Evolutionary conservation across 495 filamentous ascomycete genomes (phyloP), one percentile per base, ranked within the genome.

Genomic region (Neurospora sp.): DNA sequence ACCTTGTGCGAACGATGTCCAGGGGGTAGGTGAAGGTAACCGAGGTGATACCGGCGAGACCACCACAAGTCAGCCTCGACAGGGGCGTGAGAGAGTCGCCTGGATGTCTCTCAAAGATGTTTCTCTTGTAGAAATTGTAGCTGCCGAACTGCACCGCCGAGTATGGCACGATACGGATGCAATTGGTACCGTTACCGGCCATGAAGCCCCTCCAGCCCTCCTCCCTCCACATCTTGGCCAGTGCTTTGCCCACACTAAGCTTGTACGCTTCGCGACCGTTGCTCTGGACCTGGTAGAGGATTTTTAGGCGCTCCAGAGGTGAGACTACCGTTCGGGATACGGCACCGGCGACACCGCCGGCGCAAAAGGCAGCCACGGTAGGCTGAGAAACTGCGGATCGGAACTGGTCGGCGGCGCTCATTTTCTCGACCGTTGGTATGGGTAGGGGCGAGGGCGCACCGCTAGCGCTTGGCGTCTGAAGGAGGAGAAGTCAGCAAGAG

Each of bases 81-180:
- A 90, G 77, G 0, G 94, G 89, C 21, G 86, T 87, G 72, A 96
- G 84, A 69, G 90, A 88, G 43, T 87, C 89, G 59, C 90, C 90
- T 0, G 92, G 88, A 39, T 89, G 86, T 54, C 88, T 82, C 78
- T 97, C 94, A 76, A 92, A 93, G 79, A 94, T 91, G 86, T 94
- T 82, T 85, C 90, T 89, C 84, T 97, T 98, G 82, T 98, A 99
- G 75, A 98, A 91, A 79, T 95, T 98, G 81, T 98, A 99, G 78
- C 93, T 95, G 48, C 94, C 93, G 83, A 99, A 99, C 81, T 99
- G 96, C 31, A 99, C 96, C 1, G 96, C 96, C 48, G 94, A 97
- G 82, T 99, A 99, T 15, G 96, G 96, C 48, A 99, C 93, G 71
- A 99, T 99, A 70, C 96, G 92, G 77, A 98, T 94, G 83, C 96